Evolutionary conservation across 1,139 yeast genomes (phyloP).

Genomic region (Pichiaceae sp.): DNA sequence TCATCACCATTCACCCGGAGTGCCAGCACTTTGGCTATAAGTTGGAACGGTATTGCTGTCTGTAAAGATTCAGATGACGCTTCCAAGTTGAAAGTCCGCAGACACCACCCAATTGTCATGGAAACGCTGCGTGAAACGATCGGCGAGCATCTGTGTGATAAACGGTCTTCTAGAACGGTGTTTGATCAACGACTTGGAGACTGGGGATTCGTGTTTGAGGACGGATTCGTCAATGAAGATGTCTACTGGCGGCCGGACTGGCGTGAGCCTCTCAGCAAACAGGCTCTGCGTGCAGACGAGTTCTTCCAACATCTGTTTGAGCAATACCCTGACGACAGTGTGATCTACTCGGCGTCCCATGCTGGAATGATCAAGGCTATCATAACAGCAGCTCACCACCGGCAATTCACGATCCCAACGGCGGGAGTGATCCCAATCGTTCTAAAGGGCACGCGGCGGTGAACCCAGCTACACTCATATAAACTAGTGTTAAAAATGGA

Average conservation of each 20-base stretch:
- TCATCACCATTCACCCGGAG: conserved; percentile 63
- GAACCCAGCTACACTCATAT: background rate
- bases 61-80: conserved; percentile 16
- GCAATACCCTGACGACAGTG: conserved; percentile 27
- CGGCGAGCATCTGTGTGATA: conserved; percentile 63
- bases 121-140: conserved; percentile 61
- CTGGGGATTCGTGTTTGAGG: conserved; percentile 36
- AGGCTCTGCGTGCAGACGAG: conserved; percentile 37
- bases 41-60: conserved; percentile 44
- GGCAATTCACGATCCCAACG: conserved; percentile 47
- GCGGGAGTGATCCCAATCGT: conserved; percentile 64
- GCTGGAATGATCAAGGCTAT: conserved; percentile 54
- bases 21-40: conserved; percentile 43
- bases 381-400: conserved; percentile 43
- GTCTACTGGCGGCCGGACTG: conserved; percentile 29
- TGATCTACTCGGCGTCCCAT: conserved; percentile 49
- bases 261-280: conserved; percentile 42
- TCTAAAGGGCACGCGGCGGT: conserved; percentile 29
- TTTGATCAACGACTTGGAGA: conserved; percentile 30
- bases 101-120: conserved; percentile 31
- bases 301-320: conserved; percentile 47
- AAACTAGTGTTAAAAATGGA: background rate
- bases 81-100: conserved; percentile 3
- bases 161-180: conserved; percentile 35
- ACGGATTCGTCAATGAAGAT: conserved; percentile 42